Conservation (phyloP, 1,139 yeast genomes). For the Yamadazyma pseudoaaseri region DNA sequence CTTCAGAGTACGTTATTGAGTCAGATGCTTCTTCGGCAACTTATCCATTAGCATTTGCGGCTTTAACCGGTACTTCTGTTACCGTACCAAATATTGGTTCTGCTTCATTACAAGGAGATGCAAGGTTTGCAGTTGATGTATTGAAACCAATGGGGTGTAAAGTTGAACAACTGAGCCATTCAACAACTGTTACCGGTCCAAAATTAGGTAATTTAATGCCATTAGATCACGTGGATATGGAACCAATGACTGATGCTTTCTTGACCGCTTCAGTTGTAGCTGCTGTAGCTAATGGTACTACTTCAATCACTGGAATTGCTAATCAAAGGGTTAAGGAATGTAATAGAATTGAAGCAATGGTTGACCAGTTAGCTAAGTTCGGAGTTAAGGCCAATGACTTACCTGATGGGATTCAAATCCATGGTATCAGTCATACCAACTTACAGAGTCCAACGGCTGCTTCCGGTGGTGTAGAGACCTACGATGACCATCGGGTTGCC, state of each 20-base stretch:
- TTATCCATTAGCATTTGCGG: constrained; percentile 96
- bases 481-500: constrained; percentile 98
- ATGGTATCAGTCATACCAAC: constrained; percentile 54
- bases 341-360: constrained; percentile 95
- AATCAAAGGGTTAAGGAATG: constrained; percentile 98
- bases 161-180: constrained; percentile 76
- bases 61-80: constrained; percentile 91
- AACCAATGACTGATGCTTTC: constrained; percentile 99
- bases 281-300: constrained; percentile 62
- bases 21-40: constrained; percentile 99
- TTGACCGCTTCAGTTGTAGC: constrained; percentile 96
- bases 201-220: constrained; percentile 66
- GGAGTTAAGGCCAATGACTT: constrained; percentile 85
- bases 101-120: constrained; percentile 93
- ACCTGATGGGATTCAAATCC: constrained; percentile 88
- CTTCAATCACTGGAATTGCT: constrained; percentile 92
- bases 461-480: constrained; percentile 62
- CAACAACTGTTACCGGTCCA: constrained; percentile 94
- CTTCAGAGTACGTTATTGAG: constrained; percentile 82
- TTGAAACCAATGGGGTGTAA: constrained; percentile 92
- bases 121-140: constrained; percentile 92
- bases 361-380: constrained; percentile 79
- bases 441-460: constrained; percentile 50
- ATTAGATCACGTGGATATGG: constrained; percentile 85
- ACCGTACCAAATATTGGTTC: constrained; percentile 95